Evolutionary conservation across 1,284 basidiomycete genomes (phyloP).

Genomic region (Ustilago shanxiensis): DNA sequence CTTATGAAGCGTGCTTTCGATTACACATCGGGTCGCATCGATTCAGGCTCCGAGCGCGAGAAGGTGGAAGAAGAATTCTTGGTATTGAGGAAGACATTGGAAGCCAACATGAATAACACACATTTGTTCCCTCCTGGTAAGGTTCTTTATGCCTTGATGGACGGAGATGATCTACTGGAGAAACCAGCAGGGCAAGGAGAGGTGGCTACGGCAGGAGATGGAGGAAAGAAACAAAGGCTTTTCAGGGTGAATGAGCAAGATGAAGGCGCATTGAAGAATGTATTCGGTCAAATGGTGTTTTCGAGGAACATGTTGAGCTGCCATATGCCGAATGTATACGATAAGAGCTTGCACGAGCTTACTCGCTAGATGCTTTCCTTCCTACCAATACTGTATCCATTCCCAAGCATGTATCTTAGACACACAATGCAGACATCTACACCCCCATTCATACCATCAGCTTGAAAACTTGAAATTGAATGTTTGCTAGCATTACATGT

Average conservation of each 20-base stretch:
- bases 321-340: slow-evolving; percentile 76
- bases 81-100: slow-evolving; percentile 82
- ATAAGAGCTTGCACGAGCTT: slow-evolving; percentile 37
- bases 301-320: slow-evolving; percentile 82
- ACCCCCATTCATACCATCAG: not conserved
- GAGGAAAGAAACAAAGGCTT: slow-evolving; percentile 21
- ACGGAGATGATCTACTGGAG: slow-evolving; percentile 73
- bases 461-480: not conserved
- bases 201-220: not conserved
- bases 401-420: slow-evolving; percentile 7
- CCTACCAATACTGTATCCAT: not conserved
- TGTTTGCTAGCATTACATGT: not conserved
- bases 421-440: not conserved
- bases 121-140: slow-evolving; percentile 83
- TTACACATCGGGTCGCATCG: slow-evolving; percentile 48
- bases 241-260: slow-evolving; percentile 38
- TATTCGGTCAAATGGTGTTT: slow-evolving; percentile 84
- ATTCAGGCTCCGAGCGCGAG: not conserved
- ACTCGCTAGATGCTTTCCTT: slow-evolving; percentile 10
- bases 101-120: slow-evolving; percentile 83
- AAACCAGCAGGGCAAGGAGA: not conserved
- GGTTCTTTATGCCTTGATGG: slow-evolving; percentile 81
- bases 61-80: slow-evolving; percentile 70
- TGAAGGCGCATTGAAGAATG: slow-evolving; percentile 68
- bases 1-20: slow-evolving; percentile 57